phyloP scores from a whole-genome alignment of 2,329 filamentous ascomycete species.

The Talaromyces funiculosus region DNA sequence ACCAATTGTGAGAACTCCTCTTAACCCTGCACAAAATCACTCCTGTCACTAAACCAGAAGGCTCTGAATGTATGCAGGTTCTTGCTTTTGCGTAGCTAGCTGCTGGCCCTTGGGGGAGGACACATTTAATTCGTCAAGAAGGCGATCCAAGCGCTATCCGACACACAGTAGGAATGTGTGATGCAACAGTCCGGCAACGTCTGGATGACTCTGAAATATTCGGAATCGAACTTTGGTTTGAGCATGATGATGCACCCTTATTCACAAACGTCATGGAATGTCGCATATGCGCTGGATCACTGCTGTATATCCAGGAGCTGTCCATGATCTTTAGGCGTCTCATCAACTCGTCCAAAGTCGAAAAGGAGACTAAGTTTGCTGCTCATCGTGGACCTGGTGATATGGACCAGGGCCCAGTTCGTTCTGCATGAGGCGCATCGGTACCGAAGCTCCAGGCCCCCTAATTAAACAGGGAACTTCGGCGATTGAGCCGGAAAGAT shows the following conservation, averaged over 20 bases:
- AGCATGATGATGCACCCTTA: constrained; percentile 57
- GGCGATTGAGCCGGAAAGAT: background rate
- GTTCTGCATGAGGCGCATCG: constrained; percentile 36
- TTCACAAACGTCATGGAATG: constrained; percentile 64
- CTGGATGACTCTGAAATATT: constrained; percentile 56
- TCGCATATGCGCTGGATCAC: constrained; percentile 60
- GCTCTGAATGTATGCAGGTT: background rate
- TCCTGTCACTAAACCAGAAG: background rate
- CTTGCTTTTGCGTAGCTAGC: background rate
- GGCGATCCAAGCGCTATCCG: background rate
- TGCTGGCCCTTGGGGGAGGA: background rate
- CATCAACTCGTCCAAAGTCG: constrained; percentile 56
- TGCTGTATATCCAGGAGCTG: constrained; percentile 60
- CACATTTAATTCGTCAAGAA: background rate
- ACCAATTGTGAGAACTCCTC: background rate
- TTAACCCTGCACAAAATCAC: background rate
- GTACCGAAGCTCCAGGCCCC: background rate
- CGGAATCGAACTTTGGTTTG: constrained; percentile 58
- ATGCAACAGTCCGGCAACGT: constrained; percentile 29
- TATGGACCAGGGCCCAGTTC: constrained; percentile 55
- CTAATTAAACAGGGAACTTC: background rate
- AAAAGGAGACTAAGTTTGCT: constrained; percentile 50
- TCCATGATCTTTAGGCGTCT: constrained; percentile 60
- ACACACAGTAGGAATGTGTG: background rate
- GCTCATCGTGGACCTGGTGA: constrained; percentile 56